These are phyloP conservation scores for Cynara cardunculus DNA, from an alignment of 129 eudicot species.

Conservation along the genomic window DNA sequence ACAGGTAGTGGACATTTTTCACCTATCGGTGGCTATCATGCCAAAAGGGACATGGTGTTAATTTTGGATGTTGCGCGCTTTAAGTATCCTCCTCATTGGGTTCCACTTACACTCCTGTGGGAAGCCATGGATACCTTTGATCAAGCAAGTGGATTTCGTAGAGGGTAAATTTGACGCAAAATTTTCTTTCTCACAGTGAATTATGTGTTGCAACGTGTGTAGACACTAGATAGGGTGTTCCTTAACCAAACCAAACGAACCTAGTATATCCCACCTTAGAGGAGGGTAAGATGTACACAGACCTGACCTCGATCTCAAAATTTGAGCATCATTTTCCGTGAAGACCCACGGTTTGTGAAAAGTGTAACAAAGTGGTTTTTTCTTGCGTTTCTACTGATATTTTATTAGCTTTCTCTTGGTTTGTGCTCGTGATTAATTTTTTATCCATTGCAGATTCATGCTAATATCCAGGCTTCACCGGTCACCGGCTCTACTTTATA, in stretches of 20 bases:
- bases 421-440: neutral
- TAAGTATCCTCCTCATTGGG: slow-evolving; percentile 97
- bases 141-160: slow-evolving; percentile 49
- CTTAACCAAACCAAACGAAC: neutral
- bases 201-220: neutral
- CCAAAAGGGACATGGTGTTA: slow-evolving; percentile 74
- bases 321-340: neutral
- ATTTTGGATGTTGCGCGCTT: slow-evolving; percentile 92
- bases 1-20: slow-evolving; percentile 87
- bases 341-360: neutral
- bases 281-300: no score
- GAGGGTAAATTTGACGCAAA: slow-evolving; percentile 48
- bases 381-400: neutral
- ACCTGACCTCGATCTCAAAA: neutral
- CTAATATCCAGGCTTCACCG: slow-evolving; percentile 72
- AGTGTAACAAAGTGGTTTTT: neutral
- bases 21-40: slow-evolving; percentile 94
- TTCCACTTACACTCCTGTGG: slow-evolving; percentile 80
- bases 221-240: neutral
- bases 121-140: slow-evolving; percentile 77
- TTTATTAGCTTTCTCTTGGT: neutral
- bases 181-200: neutral
- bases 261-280: neutral
- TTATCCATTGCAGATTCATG: slow-evolving; percentile 61
- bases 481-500: slow-evolving; percentile 73